Evolutionary conservation across 495 filamentous ascomycete species (phyloP).

Genomic region (Daldinia loculata): DNA sequence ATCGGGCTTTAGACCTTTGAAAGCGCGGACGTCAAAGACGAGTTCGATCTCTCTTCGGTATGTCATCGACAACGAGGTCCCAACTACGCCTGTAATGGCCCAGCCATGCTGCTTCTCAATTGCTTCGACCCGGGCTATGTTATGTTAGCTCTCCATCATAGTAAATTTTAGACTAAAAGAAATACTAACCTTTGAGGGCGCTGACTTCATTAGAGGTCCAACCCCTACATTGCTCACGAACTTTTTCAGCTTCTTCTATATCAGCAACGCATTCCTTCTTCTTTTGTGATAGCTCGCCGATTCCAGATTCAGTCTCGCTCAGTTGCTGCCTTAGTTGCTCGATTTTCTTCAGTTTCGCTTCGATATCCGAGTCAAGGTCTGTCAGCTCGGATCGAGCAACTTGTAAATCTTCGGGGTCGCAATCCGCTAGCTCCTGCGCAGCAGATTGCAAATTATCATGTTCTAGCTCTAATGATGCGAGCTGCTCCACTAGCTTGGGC

Average conservation of each 20-base stretch:
- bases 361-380: conserved; percentile 71
- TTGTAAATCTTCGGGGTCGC: conserved; percentile 79
- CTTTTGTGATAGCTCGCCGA: conserved; percentile 66
- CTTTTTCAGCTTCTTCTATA: conserved; percentile 82
- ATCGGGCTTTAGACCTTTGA: conserved; percentile 48
- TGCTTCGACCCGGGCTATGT: conserved; percentile 67
- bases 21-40: conserved; percentile 73
- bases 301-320: conserved; percentile 66
- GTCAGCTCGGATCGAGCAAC: conserved; percentile 70
- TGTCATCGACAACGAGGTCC: conserved; percentile 72
- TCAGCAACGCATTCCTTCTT: conserved; percentile 75
- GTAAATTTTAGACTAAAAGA: neutral
- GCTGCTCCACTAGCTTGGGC: conserved; percentile 68
- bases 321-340: conserved; percentile 70
- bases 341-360: conserved; percentile 70
- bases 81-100: conserved; percentile 72
- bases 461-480: conserved; percentile 67
- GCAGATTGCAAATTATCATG: conserved; percentile 70
- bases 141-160: conserved; percentile 23
- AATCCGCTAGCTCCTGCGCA: conserved; percentile 78
- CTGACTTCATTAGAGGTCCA: conserved; percentile 84
- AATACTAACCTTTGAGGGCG: conserved; percentile 70
- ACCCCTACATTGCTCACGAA: conserved; percentile 86
- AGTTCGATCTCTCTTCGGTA: conserved; percentile 81
- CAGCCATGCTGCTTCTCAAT: conserved; percentile 80